Evolutionary conservation across 805 yeast species (phyloP).

Genomic region (Tetrapisispora namnaoensis): DNA sequence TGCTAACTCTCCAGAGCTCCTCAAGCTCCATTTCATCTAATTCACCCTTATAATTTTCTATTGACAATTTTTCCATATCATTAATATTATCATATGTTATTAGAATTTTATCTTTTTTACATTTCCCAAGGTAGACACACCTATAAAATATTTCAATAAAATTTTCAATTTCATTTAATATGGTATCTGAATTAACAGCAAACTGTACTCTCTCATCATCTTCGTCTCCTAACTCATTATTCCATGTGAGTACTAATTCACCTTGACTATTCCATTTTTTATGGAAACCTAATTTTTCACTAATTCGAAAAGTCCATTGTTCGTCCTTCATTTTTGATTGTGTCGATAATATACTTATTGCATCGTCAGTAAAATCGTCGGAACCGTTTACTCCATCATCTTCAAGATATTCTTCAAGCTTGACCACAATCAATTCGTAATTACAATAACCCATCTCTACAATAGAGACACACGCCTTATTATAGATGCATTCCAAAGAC

Average conservation of each 20-base stretch:
- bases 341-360: slow-evolving; percentile 25
- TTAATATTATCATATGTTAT: slow-evolving; percentile 40
- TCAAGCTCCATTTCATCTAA: not conserved
- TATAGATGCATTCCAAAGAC: slow-evolving; percentile 70
- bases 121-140: slow-evolving; percentile 71
- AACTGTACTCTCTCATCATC: slow-evolving; percentile 77
- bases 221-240: slow-evolving; percentile 72
- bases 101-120: slow-evolving; percentile 41
- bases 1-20: not conserved
- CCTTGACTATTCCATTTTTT: slow-evolving; percentile 45
- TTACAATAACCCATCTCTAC: slow-evolving; percentile 56
- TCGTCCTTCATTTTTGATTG: slow-evolving; percentile 36
- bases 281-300: slow-evolving; percentile 48
- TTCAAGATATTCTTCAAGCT: slow-evolving; percentile 61
- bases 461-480: slow-evolving; percentile 68
- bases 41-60: slow-evolving; percentile 8
- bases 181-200: slow-evolving; percentile 53
- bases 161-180: slow-evolving; percentile 40
- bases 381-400: slow-evolving; percentile 41
- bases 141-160: slow-evolving; percentile 54
- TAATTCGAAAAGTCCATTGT: slow-evolving; percentile 64
- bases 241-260: slow-evolving; percentile 61
- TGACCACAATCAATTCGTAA: slow-evolving; percentile 62
- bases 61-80: slow-evolving; percentile 38
- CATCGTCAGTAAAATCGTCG: slow-evolving; percentile 35